phyloP scores from a whole-genome alignment of 2,329 filamentous ascomycete genomes.

The Alternaria ethzedia region DNA sequence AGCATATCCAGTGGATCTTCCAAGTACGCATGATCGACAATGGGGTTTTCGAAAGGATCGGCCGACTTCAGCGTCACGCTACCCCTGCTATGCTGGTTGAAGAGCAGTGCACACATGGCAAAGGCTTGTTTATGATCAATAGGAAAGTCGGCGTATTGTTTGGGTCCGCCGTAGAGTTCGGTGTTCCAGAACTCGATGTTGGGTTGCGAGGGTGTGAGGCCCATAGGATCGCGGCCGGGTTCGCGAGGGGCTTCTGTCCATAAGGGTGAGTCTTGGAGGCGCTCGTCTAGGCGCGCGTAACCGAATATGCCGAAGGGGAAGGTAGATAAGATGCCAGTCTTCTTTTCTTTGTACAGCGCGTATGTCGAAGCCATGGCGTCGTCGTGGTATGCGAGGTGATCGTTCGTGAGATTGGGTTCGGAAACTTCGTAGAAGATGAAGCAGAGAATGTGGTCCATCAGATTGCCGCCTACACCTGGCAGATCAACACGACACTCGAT shows the following conservation, averaged over 20 bases:
- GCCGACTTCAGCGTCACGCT: slow-evolving; percentile 58
- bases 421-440: slow-evolving; percentile 68
- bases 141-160: slow-evolving; percentile 63
- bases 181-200: slow-evolving; percentile 69
- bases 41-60: slow-evolving; percentile 60
- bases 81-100: slow-evolving; percentile 64
- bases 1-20: slow-evolving; percentile 64
- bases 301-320: slow-evolving; percentile 70
- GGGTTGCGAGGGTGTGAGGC: slow-evolving; percentile 61
- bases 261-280: slow-evolving; percentile 60
- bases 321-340: slow-evolving; percentile 63
- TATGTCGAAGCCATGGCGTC: slow-evolving; percentile 59
- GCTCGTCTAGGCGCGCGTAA: slow-evolving; percentile 67
- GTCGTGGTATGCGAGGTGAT: slow-evolving; percentile 63
- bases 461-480: slow-evolving; percentile 67
- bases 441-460: slow-evolving; percentile 65
- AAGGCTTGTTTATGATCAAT: slow-evolving; percentile 62
- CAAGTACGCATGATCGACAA: slow-evolving; percentile 66
- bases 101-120: slow-evolving; percentile 64
- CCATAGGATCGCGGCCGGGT: slow-evolving; percentile 65
- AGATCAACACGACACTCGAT: slow-evolving; percentile 63
- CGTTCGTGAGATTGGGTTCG: slow-evolving; percentile 62
- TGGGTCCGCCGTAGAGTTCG: slow-evolving; percentile 67
- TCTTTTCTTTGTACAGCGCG: slow-evolving; percentile 63
- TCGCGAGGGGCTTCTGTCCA: slow-evolving; percentile 60